phyloP scores from a whole-genome alignment of 2,329 filamentous ascomycete genomes.

The Orbilia blumenaviensis region DNA sequence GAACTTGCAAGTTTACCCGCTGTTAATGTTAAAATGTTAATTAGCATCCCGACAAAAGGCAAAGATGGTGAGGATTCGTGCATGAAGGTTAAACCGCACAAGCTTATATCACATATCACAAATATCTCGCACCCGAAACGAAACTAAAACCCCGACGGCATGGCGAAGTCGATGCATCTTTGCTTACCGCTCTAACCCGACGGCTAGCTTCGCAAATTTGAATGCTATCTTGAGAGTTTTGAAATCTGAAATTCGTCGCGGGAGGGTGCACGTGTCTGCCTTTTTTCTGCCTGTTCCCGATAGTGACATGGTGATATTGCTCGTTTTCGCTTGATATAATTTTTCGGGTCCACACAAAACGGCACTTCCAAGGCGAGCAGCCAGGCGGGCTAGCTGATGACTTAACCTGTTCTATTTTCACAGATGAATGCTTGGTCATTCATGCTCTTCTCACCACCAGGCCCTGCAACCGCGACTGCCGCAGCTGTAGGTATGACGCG shows the following conservation, averaged over 20 bases:
- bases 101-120: slow-evolving; percentile 35
- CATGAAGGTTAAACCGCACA: slow-evolving; percentile 11
- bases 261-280: slow-evolving; percentile 25
- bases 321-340: slow-evolving; percentile 17
- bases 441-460: slow-evolving; percentile 35
- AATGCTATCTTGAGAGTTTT: neutral
- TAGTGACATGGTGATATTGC: neutral
- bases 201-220: slow-evolving; percentile 27
- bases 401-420: slow-evolving; percentile 43
- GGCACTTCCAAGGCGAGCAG: slow-evolving; percentile 9
- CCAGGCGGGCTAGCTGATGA: slow-evolving; percentile 41
- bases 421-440: slow-evolving; percentile 52
- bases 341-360: slow-evolving; percentile 32
- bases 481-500: slow-evolving; percentile 43
- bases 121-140: slow-evolving; percentile 15
- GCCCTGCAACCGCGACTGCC: slow-evolving; percentile 15
- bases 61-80: slow-evolving; percentile 16
- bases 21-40: neutral
- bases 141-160: slow-evolving; percentile 2
- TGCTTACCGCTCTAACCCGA: slow-evolving; percentile 31
- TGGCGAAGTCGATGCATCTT: slow-evolving; percentile 16
- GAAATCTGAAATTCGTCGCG: slow-evolving; percentile 1
- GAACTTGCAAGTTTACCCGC: slow-evolving; percentile 35
- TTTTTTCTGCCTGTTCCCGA: slow-evolving; percentile 13
- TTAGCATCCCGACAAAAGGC: neutral